Percentiles rank a stretch among this genome's conserved stretches.
phyloP scores from a whole-genome alignment of 345 rosid genomes.

The Eucalyptus curtisii region DNA sequence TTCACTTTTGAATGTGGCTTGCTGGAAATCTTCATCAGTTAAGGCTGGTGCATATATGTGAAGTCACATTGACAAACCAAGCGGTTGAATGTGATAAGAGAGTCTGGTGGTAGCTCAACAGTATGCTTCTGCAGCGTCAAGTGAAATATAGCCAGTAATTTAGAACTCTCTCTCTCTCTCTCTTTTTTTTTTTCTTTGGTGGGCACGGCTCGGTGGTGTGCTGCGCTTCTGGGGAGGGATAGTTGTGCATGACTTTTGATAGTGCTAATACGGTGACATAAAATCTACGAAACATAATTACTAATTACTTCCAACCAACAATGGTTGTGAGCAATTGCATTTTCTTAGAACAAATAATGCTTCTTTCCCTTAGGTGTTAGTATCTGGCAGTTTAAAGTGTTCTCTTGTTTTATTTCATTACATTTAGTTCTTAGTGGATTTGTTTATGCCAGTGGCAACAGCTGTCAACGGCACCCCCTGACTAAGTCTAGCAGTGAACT shows the following conservation, averaged over 20 bases:
- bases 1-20: background rate
- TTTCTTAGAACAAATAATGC: background rate
- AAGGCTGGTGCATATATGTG: conserved; percentile 71
- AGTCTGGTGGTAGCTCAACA: conserved; percentile 68
- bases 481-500: background rate
- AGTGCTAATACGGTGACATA: background rate
- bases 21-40: conserved; percentile 26
- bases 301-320: background rate
- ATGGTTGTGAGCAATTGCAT: background rate
- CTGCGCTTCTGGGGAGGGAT: background rate
- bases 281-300: background rate
- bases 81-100: conserved; percentile 66
- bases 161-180: background rate
- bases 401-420: background rate
- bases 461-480: background rate
- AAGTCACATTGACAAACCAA: conserved; percentile 75
- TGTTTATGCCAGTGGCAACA: background rate
- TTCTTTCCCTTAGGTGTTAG: background rate
- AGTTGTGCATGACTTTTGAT: background rate
- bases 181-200: background rate
- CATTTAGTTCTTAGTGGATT: background rate
- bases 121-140: conserved; percentile 20
- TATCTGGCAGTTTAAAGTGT: background rate
- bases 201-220: background rate
- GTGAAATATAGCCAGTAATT: background rate